Evolutionary conservation across 169 alveolate genomes (phyloP).

Genomic region (Plasmodium sp.): DNA sequence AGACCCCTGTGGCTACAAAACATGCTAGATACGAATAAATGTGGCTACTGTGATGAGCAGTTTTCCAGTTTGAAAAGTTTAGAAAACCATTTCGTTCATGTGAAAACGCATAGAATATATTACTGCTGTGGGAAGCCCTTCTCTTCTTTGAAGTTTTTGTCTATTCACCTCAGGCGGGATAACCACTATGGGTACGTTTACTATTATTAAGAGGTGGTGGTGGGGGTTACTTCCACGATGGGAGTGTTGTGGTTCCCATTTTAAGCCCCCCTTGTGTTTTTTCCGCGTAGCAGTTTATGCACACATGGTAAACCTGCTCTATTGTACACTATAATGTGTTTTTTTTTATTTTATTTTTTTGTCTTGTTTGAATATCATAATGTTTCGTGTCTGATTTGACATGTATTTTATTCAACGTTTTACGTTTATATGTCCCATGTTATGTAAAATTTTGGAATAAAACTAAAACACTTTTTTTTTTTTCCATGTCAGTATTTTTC

Average conservation of each 20-base stretch:
- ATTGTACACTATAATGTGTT: neutral
- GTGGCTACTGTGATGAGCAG: conserved; percentile 40
- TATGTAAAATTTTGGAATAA: neutral
- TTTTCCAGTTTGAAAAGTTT: conserved; percentile 16
- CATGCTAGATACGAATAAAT: conserved; percentile 14
- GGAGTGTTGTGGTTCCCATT: neutral
- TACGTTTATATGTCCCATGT: neutral
- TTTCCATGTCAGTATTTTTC: neutral
- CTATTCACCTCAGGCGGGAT: conserved; percentile 11
- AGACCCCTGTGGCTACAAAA: conserved; percentile 13
- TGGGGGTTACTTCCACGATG: neutral
- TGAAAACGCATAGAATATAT: conserved; percentile 42
- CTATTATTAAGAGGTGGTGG: conserved; percentile 8
- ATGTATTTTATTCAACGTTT: neutral
- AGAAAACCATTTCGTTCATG: conserved; percentile 21
- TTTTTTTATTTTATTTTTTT: neutral
- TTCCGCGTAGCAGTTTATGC: neutral
- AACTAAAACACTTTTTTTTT: neutral
- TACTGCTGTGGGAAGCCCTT: conserved; percentile 47
- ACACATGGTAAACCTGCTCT: neutral
- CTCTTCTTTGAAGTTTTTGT: conserved; percentile 15
- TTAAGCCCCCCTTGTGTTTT: neutral
- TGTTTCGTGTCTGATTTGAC: neutral
- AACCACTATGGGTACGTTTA: conserved; percentile 47
- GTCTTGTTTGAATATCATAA: neutral